phyloP scores from a whole-genome alignment of 331 rosid species.

The Malus hybrid region DNA sequence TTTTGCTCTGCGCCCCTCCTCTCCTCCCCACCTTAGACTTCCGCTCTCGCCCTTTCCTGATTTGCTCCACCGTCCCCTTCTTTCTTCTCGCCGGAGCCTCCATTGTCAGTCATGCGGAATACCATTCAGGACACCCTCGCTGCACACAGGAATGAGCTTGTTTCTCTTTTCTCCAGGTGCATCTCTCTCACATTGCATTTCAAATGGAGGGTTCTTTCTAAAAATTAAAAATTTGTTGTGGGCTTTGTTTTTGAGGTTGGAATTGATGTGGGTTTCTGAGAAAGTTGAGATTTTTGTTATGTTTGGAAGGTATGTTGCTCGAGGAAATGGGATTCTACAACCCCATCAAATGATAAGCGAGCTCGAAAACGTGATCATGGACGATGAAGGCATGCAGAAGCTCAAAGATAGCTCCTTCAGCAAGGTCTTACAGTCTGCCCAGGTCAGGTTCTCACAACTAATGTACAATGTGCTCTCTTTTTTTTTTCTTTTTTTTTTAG shows the following conservation, averaged over 20 bases:
- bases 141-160: conserved; percentile 35
- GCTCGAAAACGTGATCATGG: conserved; percentile 19
- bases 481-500: neutral
- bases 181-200: neutral
- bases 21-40: neutral
- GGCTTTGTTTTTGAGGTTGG: too few species aligned
- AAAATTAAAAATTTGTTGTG: neutral
- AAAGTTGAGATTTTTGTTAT: neutral
- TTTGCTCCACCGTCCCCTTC: neutral
- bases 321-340: conserved; percentile 47
- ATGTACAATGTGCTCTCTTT: neutral
- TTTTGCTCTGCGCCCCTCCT: too few species aligned
- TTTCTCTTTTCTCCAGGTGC: conserved; percentile 49
- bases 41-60: neutral
- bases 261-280: neutral
- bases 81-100: neutral
- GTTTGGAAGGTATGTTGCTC: conserved; percentile 38
- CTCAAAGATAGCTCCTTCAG: conserved; percentile 27
- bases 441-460: neutral
- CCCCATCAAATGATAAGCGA: conserved; percentile 29
- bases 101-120: conserved; percentile 18
- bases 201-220: neutral
- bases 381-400: conserved; percentile 21
- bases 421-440: conserved; percentile 25
- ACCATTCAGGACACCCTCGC: conserved; percentile 36